Conservation (phyloP, 208 protist species). For the Herpetomonas muscarum region DNA sequence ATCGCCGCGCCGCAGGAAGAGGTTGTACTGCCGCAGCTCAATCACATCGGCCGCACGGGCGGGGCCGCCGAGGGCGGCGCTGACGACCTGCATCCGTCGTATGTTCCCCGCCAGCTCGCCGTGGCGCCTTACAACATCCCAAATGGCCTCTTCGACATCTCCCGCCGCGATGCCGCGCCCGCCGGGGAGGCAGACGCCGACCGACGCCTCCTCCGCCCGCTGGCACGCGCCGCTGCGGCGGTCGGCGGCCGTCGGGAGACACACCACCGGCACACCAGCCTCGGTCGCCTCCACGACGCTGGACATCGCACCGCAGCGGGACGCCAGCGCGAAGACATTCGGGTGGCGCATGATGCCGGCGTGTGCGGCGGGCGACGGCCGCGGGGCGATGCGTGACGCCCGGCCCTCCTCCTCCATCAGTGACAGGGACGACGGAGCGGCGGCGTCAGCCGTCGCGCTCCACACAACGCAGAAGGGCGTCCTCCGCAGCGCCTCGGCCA, state of each 20-base stretch:
- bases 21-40: constrained; percentile 37
- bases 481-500: constrained; percentile 18
- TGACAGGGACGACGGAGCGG: not conserved
- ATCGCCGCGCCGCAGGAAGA: constrained; percentile 24
- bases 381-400: constrained; percentile 18
- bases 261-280: constrained; percentile 30
- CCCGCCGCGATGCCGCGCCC: constrained; percentile 24
- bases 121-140: constrained; percentile 4
- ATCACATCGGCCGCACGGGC: constrained; percentile 41
- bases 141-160: constrained; percentile 24
- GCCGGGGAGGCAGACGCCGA: constrained; percentile 25
- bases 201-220: constrained; percentile 34
- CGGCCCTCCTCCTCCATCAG: not conserved
- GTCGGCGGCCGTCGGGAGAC: constrained; percentile 52
- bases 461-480: constrained; percentile 50
- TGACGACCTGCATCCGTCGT: constrained; percentile 19
- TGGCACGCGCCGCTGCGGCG: constrained; percentile 57
- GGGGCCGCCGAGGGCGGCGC: constrained; percentile 27
- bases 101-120: constrained; percentile 15
- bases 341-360: constrained; percentile 43
- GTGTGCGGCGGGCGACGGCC: constrained; percentile 23
- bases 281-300: constrained; percentile 39
- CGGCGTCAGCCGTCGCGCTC: constrained; percentile 14
- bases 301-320: constrained; percentile 48
- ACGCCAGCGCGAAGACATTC: constrained; percentile 33